Percentiles rank a stretch among this genome's conserved stretches.
phyloP scores from a whole-genome alignment of 2,329 filamentous ascomycete species.

The Alternaria gansuensis region DNA sequence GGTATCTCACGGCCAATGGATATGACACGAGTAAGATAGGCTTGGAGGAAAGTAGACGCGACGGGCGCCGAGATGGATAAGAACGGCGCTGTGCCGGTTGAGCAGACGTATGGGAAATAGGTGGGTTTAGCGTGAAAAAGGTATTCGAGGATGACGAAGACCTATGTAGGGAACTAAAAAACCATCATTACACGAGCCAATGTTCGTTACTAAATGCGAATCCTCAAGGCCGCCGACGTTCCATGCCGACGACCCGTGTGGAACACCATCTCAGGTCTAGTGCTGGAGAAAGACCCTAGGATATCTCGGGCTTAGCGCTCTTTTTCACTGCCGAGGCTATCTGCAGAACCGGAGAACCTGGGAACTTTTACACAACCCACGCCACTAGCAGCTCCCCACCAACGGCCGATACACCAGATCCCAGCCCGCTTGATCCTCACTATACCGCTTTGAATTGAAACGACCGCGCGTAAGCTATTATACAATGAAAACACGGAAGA shows the following conservation, averaged over 20 bases:
- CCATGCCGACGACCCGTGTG: neutral
- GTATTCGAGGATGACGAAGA: conserved; percentile 5
- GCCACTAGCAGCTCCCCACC: conserved; percentile 17
- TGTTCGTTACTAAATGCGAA: too few species aligned
- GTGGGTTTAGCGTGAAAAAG: neutral
- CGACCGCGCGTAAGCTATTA: conserved; percentile 12
- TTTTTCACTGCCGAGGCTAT: conserved; percentile 3
- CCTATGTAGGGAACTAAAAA: neutral
- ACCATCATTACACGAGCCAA: neutral
- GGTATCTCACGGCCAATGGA: conserved; percentile 75
- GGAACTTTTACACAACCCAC: conserved; percentile 13
- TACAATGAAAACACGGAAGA: neutral
- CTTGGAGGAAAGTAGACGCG: conserved; percentile 19
- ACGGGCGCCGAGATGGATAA: conserved; percentile 27
- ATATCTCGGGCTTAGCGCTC: neutral
- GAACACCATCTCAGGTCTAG: too few species aligned
- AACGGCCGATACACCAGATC: conserved; percentile 13
- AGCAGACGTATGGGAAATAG: conserved; percentile 13
- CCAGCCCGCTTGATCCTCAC: conserved; percentile 12
- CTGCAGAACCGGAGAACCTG: conserved; percentile 14
- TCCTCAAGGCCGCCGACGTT: neutral
- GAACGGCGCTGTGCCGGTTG: conserved; percentile 16
- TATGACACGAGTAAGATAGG: conserved; percentile 75
- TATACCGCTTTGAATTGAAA: neutral
- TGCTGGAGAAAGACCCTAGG: neutral